phyloP scores from a whole-genome alignment of 2,329 filamentous ascomycete species.

The Lasiodiplodia citricola region DNA sequence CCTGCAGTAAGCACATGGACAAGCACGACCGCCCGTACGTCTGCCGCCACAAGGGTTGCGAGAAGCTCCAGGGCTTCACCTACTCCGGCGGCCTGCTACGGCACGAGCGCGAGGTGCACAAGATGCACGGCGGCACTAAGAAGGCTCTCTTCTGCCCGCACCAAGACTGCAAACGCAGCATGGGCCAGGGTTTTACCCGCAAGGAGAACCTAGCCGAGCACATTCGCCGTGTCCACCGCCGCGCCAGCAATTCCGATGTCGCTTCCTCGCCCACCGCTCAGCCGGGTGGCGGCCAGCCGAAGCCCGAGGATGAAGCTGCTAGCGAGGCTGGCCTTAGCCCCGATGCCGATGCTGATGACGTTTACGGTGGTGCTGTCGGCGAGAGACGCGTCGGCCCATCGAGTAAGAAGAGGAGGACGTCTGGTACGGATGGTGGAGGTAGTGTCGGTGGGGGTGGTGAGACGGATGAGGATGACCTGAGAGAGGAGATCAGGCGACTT shows the following conservation, averaged over 20 bases:
- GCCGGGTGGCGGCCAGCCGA: neutral
- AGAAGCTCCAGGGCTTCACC: conserved; percentile 91
- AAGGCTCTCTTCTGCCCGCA: conserved; percentile 88
- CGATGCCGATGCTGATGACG: conserved; percentile 35
- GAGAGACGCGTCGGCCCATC: conserved; percentile 32
- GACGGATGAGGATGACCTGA: conserved; percentile 39
- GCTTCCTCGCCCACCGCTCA: conserved; percentile 15
- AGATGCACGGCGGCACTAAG: conserved; percentile 85
- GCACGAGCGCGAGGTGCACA: conserved; percentile 92
- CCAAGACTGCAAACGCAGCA: conserved; percentile 84
- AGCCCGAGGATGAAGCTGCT: conserved; percentile 9
- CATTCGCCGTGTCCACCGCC: conserved; percentile 79
- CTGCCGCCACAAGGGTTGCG: conserved; percentile 80
- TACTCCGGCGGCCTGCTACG: conserved; percentile 89
- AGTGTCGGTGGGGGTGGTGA: conserved; percentile 31
- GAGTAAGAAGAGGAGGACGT: conserved; percentile 41
- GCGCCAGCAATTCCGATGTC: conserved; percentile 36
- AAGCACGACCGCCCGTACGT: conserved; percentile 95
- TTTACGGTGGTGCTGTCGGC: conserved; percentile 34
- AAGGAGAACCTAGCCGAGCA: conserved; percentile 96
- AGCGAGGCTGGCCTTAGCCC: conserved; percentile 12
- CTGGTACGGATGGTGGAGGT: conserved; percentile 34
- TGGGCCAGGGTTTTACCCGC: conserved; percentile 86
- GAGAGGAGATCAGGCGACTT: conserved; percentile 48
- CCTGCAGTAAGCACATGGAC: conserved; percentile 90